These are phyloP conservation scores for Dactylella cylindrospora DNA, from an alignment of 2,329 filamentous ascomycete genomes.

Conservation along the genomic window DNA sequence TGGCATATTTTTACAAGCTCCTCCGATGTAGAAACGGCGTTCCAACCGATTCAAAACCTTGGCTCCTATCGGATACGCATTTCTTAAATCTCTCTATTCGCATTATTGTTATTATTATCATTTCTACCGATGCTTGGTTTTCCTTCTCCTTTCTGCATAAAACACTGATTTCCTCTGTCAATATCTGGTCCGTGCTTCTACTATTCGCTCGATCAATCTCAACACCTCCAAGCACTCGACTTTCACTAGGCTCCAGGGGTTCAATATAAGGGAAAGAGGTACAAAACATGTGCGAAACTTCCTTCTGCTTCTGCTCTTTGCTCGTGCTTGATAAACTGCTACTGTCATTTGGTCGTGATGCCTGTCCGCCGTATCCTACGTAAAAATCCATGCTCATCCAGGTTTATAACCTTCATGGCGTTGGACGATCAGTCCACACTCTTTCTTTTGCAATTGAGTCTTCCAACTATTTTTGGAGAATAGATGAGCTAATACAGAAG, in stretches of 20 bases:
- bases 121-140: neutral
- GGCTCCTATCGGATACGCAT: no score
- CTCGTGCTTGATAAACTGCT: conserved; percentile 24
- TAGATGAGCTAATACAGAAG: conserved; percentile 14
- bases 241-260: conserved; percentile 44
- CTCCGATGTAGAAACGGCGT: no score
- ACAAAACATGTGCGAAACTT: conserved; percentile 20
- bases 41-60: no score
- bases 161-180: neutral
- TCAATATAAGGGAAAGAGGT: conserved; percentile 27
- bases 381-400: conserved; percentile 10
- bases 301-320: conserved; percentile 37
- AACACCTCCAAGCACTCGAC: conserved; percentile 24
- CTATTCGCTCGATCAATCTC: conserved; percentile 6
- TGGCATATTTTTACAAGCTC: no score
- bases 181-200: conserved; percentile 12
- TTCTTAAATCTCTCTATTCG: no score
- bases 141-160: conserved; percentile 1
- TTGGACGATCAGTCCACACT: neutral
- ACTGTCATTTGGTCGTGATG: conserved; percentile 1
- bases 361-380: conserved; percentile 9
- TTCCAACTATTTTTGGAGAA: neutral
- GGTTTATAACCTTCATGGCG: neutral
- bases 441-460: neutral
- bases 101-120: neutral